Base-by-base conservation (phyloP, 1,284 basidiomycete genomes). In the Leccinum griseonigrum region DNA sequence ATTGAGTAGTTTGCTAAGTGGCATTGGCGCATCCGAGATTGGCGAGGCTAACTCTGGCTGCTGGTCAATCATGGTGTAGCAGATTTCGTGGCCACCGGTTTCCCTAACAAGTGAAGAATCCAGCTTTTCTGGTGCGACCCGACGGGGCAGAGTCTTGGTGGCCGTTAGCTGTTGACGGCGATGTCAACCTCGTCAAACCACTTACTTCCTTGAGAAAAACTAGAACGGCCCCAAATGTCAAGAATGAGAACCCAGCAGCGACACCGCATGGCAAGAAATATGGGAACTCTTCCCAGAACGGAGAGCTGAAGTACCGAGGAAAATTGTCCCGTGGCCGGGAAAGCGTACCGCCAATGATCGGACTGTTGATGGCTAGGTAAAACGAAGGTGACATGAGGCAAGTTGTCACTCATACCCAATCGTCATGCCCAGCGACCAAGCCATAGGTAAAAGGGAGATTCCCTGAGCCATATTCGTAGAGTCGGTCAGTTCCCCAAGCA, bases 241-340 rank as follows among this genome's bases (percentile, higher is more conserved):
- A 13, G 31, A 75, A 48, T 1, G 77, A 70, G 28, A 77, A 65
- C 10, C 74, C 71, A 9, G 81, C 76, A 3, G 79, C 73, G 8
- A 77, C 76, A 32, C 76, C 68, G 63, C 84, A 86, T 13, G 83
- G 84, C 43, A 85, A 68, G 68, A 85, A 83, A 67, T 86, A 86
- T 2, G 84, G 85, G 66, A 80, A 85, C 51, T 76, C 66, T 4
- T 64, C 68, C 84, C 84, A 86, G 69, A 85, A 84, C 16, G 68
- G 70, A 32, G 70, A 67, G 2, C 68, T 67, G 66, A 86, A 85
- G 14, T 79, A 34, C 0, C 59, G 34, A 7, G 80, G 84, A 69
- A 81, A 85, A 32, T 76, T 72, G 55, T 82, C 78, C 28, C 78
- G 76, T 13, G 83, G 83, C 7, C 77, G 78, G 18, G 79, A 77